Base-by-base conservation (phyloP, 768 basidiomycete genomes). In the Kwoniella dejecticola region DNA sequence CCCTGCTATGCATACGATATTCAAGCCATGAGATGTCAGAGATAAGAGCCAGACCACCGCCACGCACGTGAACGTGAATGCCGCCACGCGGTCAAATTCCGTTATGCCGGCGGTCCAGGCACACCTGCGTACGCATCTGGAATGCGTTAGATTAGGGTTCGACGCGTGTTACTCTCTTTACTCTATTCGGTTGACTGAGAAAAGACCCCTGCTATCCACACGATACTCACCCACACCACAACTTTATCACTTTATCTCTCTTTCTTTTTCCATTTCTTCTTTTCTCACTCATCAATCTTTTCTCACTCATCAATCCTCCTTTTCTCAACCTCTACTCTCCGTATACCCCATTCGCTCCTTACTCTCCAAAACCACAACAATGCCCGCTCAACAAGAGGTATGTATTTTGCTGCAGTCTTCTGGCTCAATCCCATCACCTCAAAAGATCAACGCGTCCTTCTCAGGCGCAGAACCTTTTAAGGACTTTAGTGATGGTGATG, bases 311-410 rank as follows among this genome's bases (percentile, higher is more conserved):
- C 15, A 7, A 36, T 24, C 27, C 31, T 27, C 36, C 42, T 24
- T 31, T 27, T 26, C 26, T 54, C 27, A 41, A 26, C 52, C 41
- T 52, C 38, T 33, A 36, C 33, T 59, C 47, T 55, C n/a, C 8
- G 17, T 38, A 54, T 44, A 52, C 42, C 47, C 54, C 33, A 52
- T 50, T 30, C 48, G 33, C 42, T 42, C 52, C 29, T 45, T 56
- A 46, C n/a, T n/a, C n/a, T n/a, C n/a, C 41, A 38, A 38, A 27
- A 48, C 46, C n/a, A 42, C 54, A 46, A 56, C 15, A 45, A 56
- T 56, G 54, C 19, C 54, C 33, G 48, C 13, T 17, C 31, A 50
- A 50, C 48, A 50, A 53, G 52, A 53, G 19, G 52, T 53, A 24
- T 24, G 48, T 50, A 3, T 45, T 11, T 3, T n/a, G 10, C 3